These are phyloP conservation scores for Pyricularia sp. DNA, from an alignment of 2,329 filamentous ascomycete species.

Conservation along the genomic window DNA sequence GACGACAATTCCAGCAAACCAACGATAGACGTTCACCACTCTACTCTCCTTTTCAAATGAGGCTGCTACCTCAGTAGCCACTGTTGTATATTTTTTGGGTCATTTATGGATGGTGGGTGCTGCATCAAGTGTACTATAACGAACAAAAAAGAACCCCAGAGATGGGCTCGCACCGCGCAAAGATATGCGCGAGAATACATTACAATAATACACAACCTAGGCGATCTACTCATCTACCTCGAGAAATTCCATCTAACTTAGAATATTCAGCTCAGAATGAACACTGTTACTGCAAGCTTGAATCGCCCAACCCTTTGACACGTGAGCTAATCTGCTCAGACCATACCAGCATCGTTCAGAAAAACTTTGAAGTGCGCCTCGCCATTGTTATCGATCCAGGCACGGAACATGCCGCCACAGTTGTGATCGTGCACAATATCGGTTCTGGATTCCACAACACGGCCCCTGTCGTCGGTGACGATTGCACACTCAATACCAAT, in stretches of 20 bases:
- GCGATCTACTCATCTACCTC: neutral
- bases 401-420: slow-evolving; percentile 80
- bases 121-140: slow-evolving; percentile 2
- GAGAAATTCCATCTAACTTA: neutral
- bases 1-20: slow-evolving; percentile 2
- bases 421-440: slow-evolving; percentile 71
- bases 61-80: neutral
- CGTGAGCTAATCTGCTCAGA: neutral
- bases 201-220: slow-evolving; percentile 1
- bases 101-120: neutral
- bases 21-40: slow-evolving; percentile 5
- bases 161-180: neutral
- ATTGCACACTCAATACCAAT: slow-evolving; percentile 65
- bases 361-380: slow-evolving; percentile 49
- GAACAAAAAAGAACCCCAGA: neutral
- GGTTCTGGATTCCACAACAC: slow-evolving; percentile 29
- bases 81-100: slow-evolving; percentile 2
- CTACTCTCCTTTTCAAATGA: neutral
- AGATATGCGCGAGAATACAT: neutral
- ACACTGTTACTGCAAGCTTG: neutral
- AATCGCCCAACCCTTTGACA: neutral
- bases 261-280: neutral
- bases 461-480: slow-evolving; percentile 32
- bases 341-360: slow-evolving; percentile 16
- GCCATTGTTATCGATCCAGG: slow-evolving; percentile 59